Conservation (phyloP, 1,284 basidiomycete species). For the Macrocystidia cucumis region DNA sequence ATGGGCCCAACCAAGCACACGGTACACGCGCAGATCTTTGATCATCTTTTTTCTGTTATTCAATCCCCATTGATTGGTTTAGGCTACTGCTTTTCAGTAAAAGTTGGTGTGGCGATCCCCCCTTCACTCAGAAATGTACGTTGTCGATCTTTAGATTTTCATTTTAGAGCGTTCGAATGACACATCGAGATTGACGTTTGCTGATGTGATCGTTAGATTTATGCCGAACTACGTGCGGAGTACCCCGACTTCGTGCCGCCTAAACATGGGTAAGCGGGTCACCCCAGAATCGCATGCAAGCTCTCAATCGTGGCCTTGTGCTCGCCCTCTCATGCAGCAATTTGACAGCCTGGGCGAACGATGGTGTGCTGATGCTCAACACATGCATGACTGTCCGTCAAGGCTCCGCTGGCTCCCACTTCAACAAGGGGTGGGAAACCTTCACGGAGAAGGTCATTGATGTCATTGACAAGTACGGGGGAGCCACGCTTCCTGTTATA, state of each 20-base stretch:
- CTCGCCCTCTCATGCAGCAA: conserved; percentile 42
- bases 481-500: conserved; percentile 53
- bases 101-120: conserved; percentile 62
- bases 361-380: conserved; percentile 90
- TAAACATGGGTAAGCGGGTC: conserved; percentile 69
- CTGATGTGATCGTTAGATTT: conserved; percentile 51
- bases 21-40: conserved; percentile 31
- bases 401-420: conserved; percentile 74
- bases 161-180: conserved; percentile 8
- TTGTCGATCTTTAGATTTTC: too few relatives aligned
- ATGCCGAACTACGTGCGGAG: conserved; percentile 79
- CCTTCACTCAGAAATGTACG: conserved; percentile 77
- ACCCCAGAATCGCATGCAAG: conserved; percentile 1
- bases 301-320: conserved; percentile 10
- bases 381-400: conserved; percentile 84
- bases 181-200: conserved; percentile 3
- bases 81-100: conserved; percentile 87
- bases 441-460: conserved; percentile 72
- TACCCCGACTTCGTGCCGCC: conserved; percentile 78
- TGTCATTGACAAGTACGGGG: conserved; percentile 68
- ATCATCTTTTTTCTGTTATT: conserved; percentile 6
- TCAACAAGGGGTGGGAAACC: conserved; percentile 82
- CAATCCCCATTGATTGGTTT: conserved; percentile 7
- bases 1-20: conserved; percentile 62
- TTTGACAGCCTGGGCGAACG: conserved; percentile 77